These are phyloP conservation scores for Phytophthora citricola DNA, from an alignment of 352 stramenopile genomes.

Conservation along the genomic window DNA sequence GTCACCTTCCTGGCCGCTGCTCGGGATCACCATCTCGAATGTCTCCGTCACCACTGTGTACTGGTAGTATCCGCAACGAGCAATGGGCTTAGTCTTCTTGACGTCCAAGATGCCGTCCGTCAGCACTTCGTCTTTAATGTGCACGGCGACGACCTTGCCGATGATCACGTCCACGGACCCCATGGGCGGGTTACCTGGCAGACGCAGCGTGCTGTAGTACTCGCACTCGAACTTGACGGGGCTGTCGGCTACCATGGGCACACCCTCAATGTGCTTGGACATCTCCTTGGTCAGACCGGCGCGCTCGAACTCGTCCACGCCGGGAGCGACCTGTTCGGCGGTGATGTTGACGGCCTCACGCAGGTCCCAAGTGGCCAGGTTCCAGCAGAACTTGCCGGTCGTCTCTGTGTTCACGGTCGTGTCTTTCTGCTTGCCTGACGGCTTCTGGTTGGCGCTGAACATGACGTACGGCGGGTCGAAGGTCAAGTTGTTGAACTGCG, in stretches of 20 bases:
- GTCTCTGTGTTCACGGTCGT: constrained; percentile 36
- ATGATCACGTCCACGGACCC: constrained; percentile 44
- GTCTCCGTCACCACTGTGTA: constrained; percentile 43
- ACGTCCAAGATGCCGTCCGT: constrained; percentile 41
- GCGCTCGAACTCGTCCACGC: constrained; percentile 40
- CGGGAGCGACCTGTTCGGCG: constrained; percentile 30
- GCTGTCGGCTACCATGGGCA: constrained; percentile 44
- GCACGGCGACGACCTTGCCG: constrained; percentile 41
- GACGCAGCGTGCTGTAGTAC: constrained; percentile 44
- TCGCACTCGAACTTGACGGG: constrained; percentile 43
- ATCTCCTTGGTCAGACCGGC: constrained; percentile 38
- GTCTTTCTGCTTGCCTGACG: constrained; percentile 37
- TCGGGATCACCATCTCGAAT: constrained; percentile 45
- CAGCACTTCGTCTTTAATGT: constrained; percentile 44
- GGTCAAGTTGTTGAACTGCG: constrained; percentile 44
- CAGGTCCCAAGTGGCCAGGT: constrained; percentile 37
- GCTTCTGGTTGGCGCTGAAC: constrained; percentile 45
- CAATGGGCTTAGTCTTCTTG: constrained; percentile 45
- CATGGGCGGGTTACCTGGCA: constrained; percentile 41
- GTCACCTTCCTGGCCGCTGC: constrained; percentile 32
- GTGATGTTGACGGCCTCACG: constrained; percentile 40
- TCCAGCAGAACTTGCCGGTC: constrained; percentile 41
- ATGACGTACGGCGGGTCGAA: constrained; percentile 44
- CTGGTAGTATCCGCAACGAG: constrained; percentile 42
- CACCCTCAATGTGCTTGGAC: constrained; percentile 30